Evolutionary conservation across 2,329 filamentous ascomycete genomes (phyloP).

Genomic region (Mycosphaerella arachidis): DNA sequence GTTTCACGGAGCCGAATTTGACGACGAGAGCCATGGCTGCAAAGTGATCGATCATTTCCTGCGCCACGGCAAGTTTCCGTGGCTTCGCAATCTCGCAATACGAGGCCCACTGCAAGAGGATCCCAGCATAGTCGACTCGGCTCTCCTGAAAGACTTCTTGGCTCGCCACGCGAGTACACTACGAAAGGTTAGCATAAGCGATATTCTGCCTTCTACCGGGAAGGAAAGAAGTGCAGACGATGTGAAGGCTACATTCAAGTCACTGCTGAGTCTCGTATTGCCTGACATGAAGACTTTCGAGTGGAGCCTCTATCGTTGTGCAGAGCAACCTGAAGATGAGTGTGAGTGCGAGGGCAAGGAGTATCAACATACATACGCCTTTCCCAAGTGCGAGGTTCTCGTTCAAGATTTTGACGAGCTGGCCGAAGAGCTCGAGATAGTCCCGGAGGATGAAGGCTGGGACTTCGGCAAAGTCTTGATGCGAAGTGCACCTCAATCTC

Average conservation of each 20-base stretch:
- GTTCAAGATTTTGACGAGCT: not conserved
- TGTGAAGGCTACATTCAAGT: not conserved
- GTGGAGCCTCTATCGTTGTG: not conserved
- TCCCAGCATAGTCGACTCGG: not conserved
- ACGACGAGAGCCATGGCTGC: not conserved
- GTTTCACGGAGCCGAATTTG: not conserved
- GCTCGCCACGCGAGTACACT: not conserved
- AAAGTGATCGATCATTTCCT: constrained; percentile 1
- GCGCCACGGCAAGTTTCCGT: not conserved
- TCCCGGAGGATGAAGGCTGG: not conserved
- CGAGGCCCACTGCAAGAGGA: no score
- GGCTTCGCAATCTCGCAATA: not conserved
- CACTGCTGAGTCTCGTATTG: not conserved
- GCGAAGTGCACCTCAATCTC: not conserved
- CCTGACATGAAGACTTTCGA: not conserved
- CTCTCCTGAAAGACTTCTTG: not conserved
- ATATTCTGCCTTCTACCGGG: not conserved
- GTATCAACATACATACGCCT: not conserved
- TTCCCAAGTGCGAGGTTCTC: not conserved
- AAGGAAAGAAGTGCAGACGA: not conserved
- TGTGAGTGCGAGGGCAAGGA: not conserved
- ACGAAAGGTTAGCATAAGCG: not conserved
- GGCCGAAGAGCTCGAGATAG: not conserved
- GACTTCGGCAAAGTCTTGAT: not conserved
- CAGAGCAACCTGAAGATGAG: not conserved